phyloP scores from a whole-genome alignment of 2,329 filamentous ascomycete genomes.

The Didymella sp. region DNA sequence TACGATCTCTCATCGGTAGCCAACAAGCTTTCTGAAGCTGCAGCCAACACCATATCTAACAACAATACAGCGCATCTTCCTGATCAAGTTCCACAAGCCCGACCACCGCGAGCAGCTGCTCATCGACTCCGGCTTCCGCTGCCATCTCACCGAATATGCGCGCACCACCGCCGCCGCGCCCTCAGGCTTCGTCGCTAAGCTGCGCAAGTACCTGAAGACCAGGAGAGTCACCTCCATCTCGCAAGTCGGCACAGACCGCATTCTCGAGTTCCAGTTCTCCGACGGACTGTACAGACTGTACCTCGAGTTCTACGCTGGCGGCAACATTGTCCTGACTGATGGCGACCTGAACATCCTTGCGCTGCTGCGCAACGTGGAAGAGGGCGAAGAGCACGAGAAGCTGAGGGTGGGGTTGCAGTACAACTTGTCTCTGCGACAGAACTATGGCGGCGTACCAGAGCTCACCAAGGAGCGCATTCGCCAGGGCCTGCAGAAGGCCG shows the following conservation, averaged over 20 bases:
- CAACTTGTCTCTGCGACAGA: constrained; percentile 81
- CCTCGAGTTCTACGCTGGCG: constrained; percentile 94
- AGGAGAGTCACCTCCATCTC: constrained; percentile 78
- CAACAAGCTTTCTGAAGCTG: background rate
- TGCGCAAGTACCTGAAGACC: constrained; percentile 89
- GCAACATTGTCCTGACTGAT: constrained; percentile 93
- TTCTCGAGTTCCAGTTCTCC: constrained; percentile 91
- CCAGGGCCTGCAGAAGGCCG: constrained; percentile 70
- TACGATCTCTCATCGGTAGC: constrained; percentile 87
- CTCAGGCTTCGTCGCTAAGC: constrained; percentile 80
- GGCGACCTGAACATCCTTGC: constrained; percentile 81
- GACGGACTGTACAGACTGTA: constrained; percentile 88
- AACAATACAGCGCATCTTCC: constrained; percentile 75
- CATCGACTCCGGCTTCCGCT: constrained; percentile 94
- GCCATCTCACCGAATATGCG: constrained; percentile 89
- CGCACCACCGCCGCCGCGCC: constrained; percentile 85
- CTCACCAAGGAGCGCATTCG: constrained; percentile 77
- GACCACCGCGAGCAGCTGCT: constrained; percentile 88
- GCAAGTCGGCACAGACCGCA: constrained; percentile 91
- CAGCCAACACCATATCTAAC: constrained; percentile 11
- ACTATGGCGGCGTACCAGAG: constrained; percentile 76
- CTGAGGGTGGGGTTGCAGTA: constrained; percentile 80
- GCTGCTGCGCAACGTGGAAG: constrained; percentile 78
- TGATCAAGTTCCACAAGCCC: constrained; percentile 93
- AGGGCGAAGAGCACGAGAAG: constrained; percentile 83